Base-by-base conservation (phyloP, 1,139 yeast genomes). In the Kodamaea arcana region DNA sequence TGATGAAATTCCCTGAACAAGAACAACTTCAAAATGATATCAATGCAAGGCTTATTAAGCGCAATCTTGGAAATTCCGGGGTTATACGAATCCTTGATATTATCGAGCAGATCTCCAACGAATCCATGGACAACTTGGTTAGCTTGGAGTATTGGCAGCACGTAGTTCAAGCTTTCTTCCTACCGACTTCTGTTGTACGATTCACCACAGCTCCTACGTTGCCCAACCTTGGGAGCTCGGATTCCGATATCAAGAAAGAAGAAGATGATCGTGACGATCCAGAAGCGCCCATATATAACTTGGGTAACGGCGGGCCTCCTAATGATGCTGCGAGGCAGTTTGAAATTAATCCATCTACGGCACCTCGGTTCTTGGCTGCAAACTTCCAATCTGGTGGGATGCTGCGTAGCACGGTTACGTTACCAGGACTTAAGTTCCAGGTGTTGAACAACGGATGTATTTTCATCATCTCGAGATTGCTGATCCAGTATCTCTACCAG, bases 361-460 rank as follows among this genome's bases (percentile, higher is more conserved):
- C 86, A n/a, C 86, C 94, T 1, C 60, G 83, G 35, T 75, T 83
- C 41, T 72, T 80, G 44, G 69, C 70, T 31, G 65, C 82, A 0
- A 65, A 75, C 26, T 69, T 76, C 24, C 60, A 70, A 30, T 63
- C 74, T n/a, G 78, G 81, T 0, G 55, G 52, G 10, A 75, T 83
- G 3, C 58, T 65, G 4, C 65, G 75, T 31, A 72, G 83, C 39
- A 80, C 77, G 36, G 54, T 84, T 3, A 61, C 72, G 4, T 72
- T 85, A 6, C 83, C 83, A 13, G 78, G 83, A 33, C 58, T 84
- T 24, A 72, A 78, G 41, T 83, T 83, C 32, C 84, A 79, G 49
- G 80, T 80, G 3, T 61, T 83, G 51, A 75, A 79, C 30, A 76
- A 77, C 46, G 88, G 88, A 1, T 70, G 80, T 8, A 77, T 83